Evolutionary conservation across 768 basidiomycete species (phyloP), one percentile per base, ranked within the genome.

Genomic region (Tulasnella sp.): DNA sequence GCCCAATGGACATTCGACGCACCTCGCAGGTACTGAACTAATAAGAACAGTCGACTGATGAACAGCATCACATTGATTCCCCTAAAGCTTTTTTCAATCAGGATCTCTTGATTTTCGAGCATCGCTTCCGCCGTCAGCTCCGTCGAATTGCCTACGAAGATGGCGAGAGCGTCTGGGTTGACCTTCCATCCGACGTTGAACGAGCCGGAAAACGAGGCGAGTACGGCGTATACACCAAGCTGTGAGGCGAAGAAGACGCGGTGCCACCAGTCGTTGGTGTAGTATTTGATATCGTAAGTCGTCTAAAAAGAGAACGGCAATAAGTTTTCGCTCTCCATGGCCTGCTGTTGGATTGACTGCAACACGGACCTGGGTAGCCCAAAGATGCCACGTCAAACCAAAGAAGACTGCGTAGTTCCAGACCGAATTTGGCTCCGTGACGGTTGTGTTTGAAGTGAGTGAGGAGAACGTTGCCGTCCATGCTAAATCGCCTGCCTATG

Each of bases 241-340:
- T 66, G 64, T 9, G 40, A 41, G 29, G 40, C 40, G 40, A 66
- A 66, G 64, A 66, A 36, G 36, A 66, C 5, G 36, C 64, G 36
- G 26, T 66, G 64, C 52, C 52, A 66, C 64, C 64, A 66, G 14
- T 66, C 64, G 64, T 66, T 66, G n/a, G 40, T 66, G 26, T 66
- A 66, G 40, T 37, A 66, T 16, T 66, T 66, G 64, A 16, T 66
- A 12, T 66, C 64, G 19, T 66, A 66, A 6, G 36, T 66, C 34
- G 64, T 41, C 64, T 66, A 16, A 22, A 41, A 41, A 39, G 2
- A 3, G 29, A 16, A 19, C 34, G 16, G 63, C n/a, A 22, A n/a
- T 47, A 47, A 26, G n/a, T 6, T 47, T 47, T 47, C 11, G n/a
- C 44, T 19, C 26, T 22, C 11, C 0, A n/a, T 47, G 22, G 14